These are phyloP conservation scores for Aspergillus ochraceus DNA, from an alignment of 2,329 filamentous ascomycete genomes.

Conservation along the genomic window DNA sequence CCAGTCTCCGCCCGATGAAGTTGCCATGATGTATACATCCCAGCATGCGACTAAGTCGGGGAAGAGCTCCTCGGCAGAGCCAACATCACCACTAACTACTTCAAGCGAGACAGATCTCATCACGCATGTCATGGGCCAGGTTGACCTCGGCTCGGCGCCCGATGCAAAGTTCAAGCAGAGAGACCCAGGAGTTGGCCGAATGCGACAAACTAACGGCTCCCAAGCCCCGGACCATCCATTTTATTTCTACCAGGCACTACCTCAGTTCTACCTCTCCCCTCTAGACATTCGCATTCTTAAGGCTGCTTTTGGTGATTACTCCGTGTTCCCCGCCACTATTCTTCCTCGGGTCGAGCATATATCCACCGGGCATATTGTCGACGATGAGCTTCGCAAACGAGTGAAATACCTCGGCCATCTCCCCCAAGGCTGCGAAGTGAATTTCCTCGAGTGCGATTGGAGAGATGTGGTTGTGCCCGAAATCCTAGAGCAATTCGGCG, in stretches of 20 bases:
- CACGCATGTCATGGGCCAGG: conserved; percentile 24
- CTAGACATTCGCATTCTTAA: conserved; percentile 92
- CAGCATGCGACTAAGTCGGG: conserved; percentile 50
- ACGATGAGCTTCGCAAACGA: conserved; percentile 78
- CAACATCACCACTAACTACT: conserved; percentile 15
- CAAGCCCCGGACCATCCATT: conserved; percentile 59
- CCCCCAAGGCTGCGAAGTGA: conserved; percentile 86
- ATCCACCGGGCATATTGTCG: conserved; percentile 81
- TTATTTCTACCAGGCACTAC: conserved; percentile 83
- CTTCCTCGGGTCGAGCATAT: conserved; percentile 86
- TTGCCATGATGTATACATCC: conserved; percentile 53
- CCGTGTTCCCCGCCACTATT: conserved; percentile 79
- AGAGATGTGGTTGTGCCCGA: conserved; percentile 79
- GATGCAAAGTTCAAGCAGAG: conserved; percentile 27
- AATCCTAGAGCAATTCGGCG: conserved; percentile 71
- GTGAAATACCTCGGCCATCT: conserved; percentile 86
- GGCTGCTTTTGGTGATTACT: conserved; percentile 80
- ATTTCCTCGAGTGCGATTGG: conserved; percentile 92
- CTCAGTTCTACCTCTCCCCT: conserved; percentile 86
- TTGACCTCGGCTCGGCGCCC: conserved; percentile 19
- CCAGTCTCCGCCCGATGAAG: conserved; percentile 46
- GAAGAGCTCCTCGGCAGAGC: conserved; percentile 35
- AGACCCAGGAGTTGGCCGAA: conserved; percentile 11
- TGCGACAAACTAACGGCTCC: conserved; percentile 35
- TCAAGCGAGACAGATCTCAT: conserved; percentile 24